Base-by-base conservation (phyloP, 2,329 filamentous ascomycete genomes). In the Pyrenophora graminea region DNA sequence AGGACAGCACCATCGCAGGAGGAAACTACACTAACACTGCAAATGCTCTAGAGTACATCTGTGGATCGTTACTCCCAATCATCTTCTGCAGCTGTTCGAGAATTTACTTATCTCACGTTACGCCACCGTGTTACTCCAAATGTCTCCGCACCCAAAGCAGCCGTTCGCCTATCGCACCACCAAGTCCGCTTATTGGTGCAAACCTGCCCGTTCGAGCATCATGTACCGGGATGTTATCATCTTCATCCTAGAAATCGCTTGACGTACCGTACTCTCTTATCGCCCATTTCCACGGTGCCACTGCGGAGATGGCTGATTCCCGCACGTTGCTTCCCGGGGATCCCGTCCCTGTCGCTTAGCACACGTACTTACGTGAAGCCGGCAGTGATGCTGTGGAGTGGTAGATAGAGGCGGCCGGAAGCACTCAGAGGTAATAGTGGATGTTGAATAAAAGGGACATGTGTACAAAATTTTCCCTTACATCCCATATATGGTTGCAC, bases 331-430 rank as follows among this genome's bases (percentile, higher is more conserved):
- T 36, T 37, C 13, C 34, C 32, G 40, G 33, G n/a, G 7, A 47
- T 57, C 50, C 48, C 45, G 52, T 48, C 19, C 21, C 43, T 21
- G 43, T 54, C 55, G 56, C 56, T 64, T 61, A 61, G 47, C 45
- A 52, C 30, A 51, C 37, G 13, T 44, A 37, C 48, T 52, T 57
- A 57, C 54, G 56, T 57, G 52, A 47, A 52, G 30, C 10, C 23
- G 37, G 17, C 39, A 42, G 32, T 31, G 39, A 45, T 23, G 38
- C 51, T 45, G 27, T 39, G 39, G 33, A 34, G 41, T 27, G 23
- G 32, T 18, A 59, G 56, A 59, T 59, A 59, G 53, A 48, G 39
- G 50, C 51, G 39, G 46, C 30, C 32, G 27, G 38, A 41, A 21
- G 36, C 48, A 25, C 27, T 13, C n/a, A 12, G 30, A 23, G 25